Evolutionary conservation across 2,329 filamentous ascomycete species (phyloP).

Genomic region (Emmonsiellopsis sp.): DNA sequence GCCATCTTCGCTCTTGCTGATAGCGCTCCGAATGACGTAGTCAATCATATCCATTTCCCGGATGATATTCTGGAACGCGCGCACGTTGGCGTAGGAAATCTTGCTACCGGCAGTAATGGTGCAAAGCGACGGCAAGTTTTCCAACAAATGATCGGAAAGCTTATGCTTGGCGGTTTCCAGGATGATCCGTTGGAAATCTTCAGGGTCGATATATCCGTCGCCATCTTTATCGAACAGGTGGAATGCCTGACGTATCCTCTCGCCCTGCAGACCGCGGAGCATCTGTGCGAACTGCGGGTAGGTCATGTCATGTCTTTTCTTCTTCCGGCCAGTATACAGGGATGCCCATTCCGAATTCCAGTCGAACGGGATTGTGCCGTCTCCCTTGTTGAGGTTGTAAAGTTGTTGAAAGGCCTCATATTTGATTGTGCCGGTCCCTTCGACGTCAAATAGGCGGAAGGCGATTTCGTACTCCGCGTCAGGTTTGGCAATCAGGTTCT

Average conservation of each 20-base stretch:
- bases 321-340: slow-evolving; percentile 83
- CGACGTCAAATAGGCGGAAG: slow-evolving; percentile 88
- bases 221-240: slow-evolving; percentile 81
- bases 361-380: slow-evolving; percentile 80
- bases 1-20: slow-evolving; percentile 72
- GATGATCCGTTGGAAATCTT: slow-evolving; percentile 96
- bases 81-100: slow-evolving; percentile 94
- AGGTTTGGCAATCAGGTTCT: slow-evolving; percentile 85
- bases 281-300: slow-evolving; percentile 98
- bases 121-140: slow-evolving; percentile 85
- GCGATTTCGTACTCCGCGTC: slow-evolving; percentile 99
- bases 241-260: slow-evolving; percentile 93
- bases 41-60: slow-evolving; percentile 97
- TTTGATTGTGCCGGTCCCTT: slow-evolving; percentile 74
- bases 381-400: slow-evolving; percentile 83
- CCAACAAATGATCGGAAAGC: slow-evolving; percentile 88
- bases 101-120: slow-evolving; percentile 88
- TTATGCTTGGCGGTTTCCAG: slow-evolving; percentile 88
- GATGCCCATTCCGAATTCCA: slow-evolving; percentile 97
- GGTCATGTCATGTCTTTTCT: slow-evolving; percentile 80
- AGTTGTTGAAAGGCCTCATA: slow-evolving; percentile 79
- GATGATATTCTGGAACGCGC: slow-evolving; percentile 96
- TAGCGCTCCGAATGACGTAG: slow-evolving; percentile 80
- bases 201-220: slow-evolving; percentile 90
- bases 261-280: slow-evolving; percentile 89